Evolutionary conservation across 305 asterid species (phyloP).

Genomic region (Fraxinus albicans): DNA sequence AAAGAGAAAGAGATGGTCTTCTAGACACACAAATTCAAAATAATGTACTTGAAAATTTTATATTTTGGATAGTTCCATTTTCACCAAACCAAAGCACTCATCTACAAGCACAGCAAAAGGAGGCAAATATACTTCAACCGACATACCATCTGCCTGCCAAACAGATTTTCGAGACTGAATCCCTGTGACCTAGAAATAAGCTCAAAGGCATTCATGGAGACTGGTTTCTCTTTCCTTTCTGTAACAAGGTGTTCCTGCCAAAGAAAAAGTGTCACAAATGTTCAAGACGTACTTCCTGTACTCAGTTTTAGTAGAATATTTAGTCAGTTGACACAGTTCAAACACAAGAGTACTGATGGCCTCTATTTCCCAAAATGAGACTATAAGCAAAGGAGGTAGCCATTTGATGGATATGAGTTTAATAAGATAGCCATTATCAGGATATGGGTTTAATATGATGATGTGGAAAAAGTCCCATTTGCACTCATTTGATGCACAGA

Average conservation of each 20-base stretch:
- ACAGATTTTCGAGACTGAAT: conserved; percentile 74
- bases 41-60: neutral
- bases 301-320: neutral
- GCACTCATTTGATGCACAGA: neutral
- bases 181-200: conserved; percentile 76
- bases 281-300: neutral
- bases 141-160: conserved; percentile 60
- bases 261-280: neutral
- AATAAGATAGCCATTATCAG: neutral
- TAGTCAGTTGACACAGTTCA: neutral
- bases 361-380: neutral
- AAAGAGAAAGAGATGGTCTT: neutral
- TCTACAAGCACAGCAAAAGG: conserved; percentile 2
- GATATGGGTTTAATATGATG: neutral
- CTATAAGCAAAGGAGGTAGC: neutral
- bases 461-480: neutral
- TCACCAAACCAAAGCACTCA: conserved; percentile 7
- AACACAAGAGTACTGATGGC: neutral
- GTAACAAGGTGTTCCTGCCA: conserved; percentile 68
- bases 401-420: neutral
- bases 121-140: neutral
- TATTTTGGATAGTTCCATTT: neutral
- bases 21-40: neutral
- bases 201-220: conserved; percentile 81
- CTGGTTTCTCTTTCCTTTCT: conserved; percentile 77